phyloP scores from a whole-genome alignment of 1,139 yeast species.

The Taphrina deformans region DNA sequence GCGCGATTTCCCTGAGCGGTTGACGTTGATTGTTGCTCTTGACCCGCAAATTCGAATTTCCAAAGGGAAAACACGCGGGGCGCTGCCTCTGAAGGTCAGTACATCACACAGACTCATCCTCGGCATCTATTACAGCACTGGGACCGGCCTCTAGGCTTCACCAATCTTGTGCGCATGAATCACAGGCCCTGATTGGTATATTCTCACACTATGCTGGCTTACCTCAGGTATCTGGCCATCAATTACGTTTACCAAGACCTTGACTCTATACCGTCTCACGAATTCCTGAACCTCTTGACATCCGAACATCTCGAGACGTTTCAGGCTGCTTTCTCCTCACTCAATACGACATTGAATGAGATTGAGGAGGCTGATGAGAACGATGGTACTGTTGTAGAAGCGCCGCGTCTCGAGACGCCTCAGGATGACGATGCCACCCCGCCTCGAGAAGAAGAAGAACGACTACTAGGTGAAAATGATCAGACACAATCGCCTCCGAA shows the following conservation, averaged over 20 bases:
- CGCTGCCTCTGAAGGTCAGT: not conserved
- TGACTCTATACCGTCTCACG: conserved; percentile 14
- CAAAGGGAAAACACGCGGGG: not conserved
- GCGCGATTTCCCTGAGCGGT: no score
- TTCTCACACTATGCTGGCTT: conserved; percentile 2
- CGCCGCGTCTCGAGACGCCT: not conserved
- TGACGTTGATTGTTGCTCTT: no score
- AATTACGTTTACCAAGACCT: conserved; percentile 11
- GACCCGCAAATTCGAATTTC: not conserved
- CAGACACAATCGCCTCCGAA: not conserved
- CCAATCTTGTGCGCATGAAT: not conserved
- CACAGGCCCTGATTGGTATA: not conserved
- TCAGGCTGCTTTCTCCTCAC: conserved; percentile 16
- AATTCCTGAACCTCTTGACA: conserved; percentile 8
- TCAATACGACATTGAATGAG: not conserved
- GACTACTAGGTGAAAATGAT: not conserved
- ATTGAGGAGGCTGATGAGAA: conserved; percentile 8
- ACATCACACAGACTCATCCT: not conserved
- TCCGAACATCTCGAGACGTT: conserved; percentile 30
- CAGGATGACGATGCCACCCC: not conserved
- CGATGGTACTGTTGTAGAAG: not conserved
- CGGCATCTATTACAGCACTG: not conserved
- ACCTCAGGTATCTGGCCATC: not conserved
- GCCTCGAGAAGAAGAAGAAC: not conserved
- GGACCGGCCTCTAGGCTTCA: not conserved